Evolutionary conservation across 176 grass and related monocot genomes (phyloP).

Genomic region (Panicum miliaceum): DNA sequence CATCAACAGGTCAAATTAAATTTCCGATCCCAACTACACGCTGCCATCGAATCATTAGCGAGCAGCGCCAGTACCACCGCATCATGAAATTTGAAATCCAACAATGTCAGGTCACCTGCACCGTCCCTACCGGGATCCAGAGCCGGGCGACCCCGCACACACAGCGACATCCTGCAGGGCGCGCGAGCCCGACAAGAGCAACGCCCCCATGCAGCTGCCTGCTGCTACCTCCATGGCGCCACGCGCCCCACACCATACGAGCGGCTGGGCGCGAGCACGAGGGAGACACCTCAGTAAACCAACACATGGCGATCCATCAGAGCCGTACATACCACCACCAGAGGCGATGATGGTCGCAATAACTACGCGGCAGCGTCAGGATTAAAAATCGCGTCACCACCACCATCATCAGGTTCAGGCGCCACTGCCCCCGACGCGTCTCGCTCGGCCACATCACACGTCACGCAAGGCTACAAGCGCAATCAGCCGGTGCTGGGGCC

Average conservation of each 20-base stretch:
- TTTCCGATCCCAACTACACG: not conserved
- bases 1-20: not conserved
- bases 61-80: not conserved
- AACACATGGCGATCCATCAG: constrained; percentile 45
- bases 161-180: not conserved
- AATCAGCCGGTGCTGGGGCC: not conserved
- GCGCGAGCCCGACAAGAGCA: constrained; percentile 34
- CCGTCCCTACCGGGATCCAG: not conserved
- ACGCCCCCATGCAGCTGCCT: constrained; percentile 30
- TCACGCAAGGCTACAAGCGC: constrained; percentile 16
- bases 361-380: not conserved
- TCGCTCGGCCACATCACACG: not conserved
- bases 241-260: constrained; percentile 36
- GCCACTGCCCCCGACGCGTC: not conserved
- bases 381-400: constrained; percentile 21
- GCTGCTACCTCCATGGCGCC: constrained; percentile 28
- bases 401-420: constrained; percentile 11
- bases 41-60: not conserved
- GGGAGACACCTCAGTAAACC: constrained; percentile 39
- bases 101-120: not conserved
- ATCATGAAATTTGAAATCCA: not conserved
- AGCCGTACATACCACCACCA: constrained; percentile 3
- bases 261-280: constrained; percentile 30
- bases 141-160: not conserved
- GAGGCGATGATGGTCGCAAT: not conserved